Evolutionary conservation across 257 asterid species (phyloP), one percentile per base, ranked within the genome.

Genomic region (Schizonepeta tenuifolia): DNA sequence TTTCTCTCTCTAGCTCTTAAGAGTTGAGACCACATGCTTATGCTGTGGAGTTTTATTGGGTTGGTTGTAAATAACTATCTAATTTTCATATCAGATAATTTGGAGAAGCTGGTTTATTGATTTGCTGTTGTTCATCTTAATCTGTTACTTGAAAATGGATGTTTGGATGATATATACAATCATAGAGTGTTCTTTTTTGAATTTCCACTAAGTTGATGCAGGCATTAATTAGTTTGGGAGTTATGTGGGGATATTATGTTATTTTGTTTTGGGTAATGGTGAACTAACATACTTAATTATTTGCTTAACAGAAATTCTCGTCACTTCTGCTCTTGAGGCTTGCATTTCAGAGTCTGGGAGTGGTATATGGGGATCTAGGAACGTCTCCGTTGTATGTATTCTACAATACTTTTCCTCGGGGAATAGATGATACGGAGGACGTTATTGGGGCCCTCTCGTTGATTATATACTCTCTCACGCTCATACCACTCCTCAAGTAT

Each of bases 291-390:
- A 40, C 28, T 56, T 77, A 28, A 51, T 73, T 51, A 73, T 43
- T 67, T n/a, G 7, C 47, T 47, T 79, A 54, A 65, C 97, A 95
- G 99, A 84, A 89, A 76, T 90, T 86, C 72, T 92, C 99, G 0
- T 59, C 96, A 4, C 51, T 95, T 73, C 84, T 95, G 87, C 85
- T 95, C 22, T 76, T 92, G 70, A 84, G 97, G 87, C 96, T 95
- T 72, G 99, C 99, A 21, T 95, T 95, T 80, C 99, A 95, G 86
- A 95, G 98, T 67, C 81, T 95, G 44, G 99, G 99, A 71, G 96
- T 95, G 47, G 99, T 95, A 22, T 95, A 95, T 65, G 99, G 99
- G 60, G 99, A 95, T 86, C 77, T 95, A 80, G 99, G 98, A 55
- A 95, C 99, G 0, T 95, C 99, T 67, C 99, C 99, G 0, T 82